Evolutionary conservation across 2,329 filamentous ascomycete species (phyloP).

Genomic region (Fusarium albidum): DNA sequence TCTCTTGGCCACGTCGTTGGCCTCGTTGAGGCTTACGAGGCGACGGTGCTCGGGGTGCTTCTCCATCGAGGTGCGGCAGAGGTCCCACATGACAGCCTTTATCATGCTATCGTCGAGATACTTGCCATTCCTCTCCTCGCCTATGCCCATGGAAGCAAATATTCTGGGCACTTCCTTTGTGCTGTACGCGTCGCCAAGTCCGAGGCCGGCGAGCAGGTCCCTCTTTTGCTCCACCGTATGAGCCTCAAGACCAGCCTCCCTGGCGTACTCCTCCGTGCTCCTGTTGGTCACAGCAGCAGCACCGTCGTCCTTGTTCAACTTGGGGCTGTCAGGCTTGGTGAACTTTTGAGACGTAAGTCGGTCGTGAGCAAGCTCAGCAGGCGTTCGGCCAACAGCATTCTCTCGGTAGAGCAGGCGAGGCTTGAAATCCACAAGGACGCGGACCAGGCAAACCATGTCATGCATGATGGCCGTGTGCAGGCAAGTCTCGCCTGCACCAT

Average conservation of each 20-base stretch:
- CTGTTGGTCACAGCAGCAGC: conserved; percentile 1
- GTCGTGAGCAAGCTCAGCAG: conserved; percentile 72
- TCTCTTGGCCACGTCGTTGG: conserved; percentile 65
- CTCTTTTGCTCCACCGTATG: conserved; percentile 30
- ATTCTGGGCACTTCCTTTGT: conserved; percentile 38
- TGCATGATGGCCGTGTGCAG: conserved; percentile 65
- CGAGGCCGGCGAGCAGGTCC: conserved; percentile 32
- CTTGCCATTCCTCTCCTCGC: conserved; percentile 18
- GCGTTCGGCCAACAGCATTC: conserved; percentile 79
- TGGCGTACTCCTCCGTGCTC: conserved; percentile 22
- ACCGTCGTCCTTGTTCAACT: conserved; percentile 2
- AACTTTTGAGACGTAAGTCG: conserved; percentile 53
- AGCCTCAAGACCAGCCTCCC: conserved; percentile 13
- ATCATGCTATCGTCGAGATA: conserved; percentile 7
- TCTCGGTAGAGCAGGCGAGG: conserved; percentile 72
- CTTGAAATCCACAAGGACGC: conserved; percentile 60
- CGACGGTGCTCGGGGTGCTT: conserved; percentile 51
- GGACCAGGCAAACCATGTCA: conserved; percentile 46
- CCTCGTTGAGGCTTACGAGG: conserved; percentile 63
- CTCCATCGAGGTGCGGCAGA: conserved; percentile 44
- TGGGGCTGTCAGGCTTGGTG: conserved; percentile 25
- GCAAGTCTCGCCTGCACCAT: conserved; percentile 71
- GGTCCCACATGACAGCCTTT: conserved; percentile 44
- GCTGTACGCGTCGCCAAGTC: conserved; percentile 43
- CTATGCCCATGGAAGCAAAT: conserved; percentile 38